Conservation (phyloP, 108 stramenopile genomes). For the Skeletonema potamos region DNA sequence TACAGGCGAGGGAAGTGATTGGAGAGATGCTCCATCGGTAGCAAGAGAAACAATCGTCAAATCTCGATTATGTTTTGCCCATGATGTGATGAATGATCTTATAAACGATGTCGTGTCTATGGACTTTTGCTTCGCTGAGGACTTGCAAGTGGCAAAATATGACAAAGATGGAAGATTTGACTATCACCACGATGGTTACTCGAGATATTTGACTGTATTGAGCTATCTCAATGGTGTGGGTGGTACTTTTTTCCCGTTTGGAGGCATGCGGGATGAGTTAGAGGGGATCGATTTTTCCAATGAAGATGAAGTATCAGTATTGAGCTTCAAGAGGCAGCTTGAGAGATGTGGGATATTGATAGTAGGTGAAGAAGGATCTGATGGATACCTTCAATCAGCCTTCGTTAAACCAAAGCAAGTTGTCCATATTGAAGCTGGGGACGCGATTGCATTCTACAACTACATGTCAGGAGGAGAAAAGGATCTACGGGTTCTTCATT, state of each 20-base stretch:
- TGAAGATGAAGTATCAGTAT: conserved; percentile 7
- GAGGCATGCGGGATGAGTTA: conserved; percentile 3
- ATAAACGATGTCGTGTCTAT: conserved; percentile 4
- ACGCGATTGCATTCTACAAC: conserved; percentile 56
- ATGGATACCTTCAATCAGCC: conserved; percentile 2
- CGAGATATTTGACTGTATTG: conserved; percentile 48
- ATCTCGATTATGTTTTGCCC: conserved; percentile 15
- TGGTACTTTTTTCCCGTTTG: conserved; percentile 57
- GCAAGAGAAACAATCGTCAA: conserved; percentile 10
- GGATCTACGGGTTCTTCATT: conserved; percentile 33
- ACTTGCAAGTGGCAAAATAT: conserved; percentile 51
- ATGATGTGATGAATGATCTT: conserved; percentile 25
- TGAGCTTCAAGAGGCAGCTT: not conserved
- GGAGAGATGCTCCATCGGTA: not conserved
- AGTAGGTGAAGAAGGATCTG: conserved; percentile 29
- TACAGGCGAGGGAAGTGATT: not conserved
- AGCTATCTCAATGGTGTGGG: conserved; percentile 58
- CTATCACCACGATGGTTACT: conserved; percentile 47
- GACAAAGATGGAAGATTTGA: conserved; percentile 38
- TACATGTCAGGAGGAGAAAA: conserved; percentile 25
- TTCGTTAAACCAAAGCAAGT: not conserved
- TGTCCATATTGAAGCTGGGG: conserved; percentile 37
- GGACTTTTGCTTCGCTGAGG: conserved; percentile 30
- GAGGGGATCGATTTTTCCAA: conserved; percentile 3
- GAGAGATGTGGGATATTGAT: conserved; percentile 35